Evolutionary conservation across 495 filamentous ascomycete species (phyloP).

Genomic region (Penicillium robsamsonii): DNA sequence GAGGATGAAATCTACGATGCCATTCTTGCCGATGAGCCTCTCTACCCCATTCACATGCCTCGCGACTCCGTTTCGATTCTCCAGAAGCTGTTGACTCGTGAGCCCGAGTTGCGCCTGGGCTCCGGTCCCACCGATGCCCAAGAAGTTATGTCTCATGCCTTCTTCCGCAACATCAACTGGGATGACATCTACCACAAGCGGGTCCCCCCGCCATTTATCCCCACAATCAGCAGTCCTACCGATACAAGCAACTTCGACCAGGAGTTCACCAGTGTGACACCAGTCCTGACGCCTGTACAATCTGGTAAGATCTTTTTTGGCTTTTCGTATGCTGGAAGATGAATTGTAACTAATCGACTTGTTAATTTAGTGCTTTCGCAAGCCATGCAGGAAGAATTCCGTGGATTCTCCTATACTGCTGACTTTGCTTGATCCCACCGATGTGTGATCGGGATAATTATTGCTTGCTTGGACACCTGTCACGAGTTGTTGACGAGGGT

Average conservation of each 20-base stretch:
- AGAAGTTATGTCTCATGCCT: constrained; percentile 98
- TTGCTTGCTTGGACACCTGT: constrained; percentile 15
- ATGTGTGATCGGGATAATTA: constrained; percentile 16
- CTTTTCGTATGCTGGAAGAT: neutral
- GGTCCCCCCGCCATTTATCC: constrained; percentile 82
- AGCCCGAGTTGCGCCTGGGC: constrained; percentile 88
- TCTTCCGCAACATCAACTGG: constrained; percentile 98
- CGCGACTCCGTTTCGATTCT: constrained; percentile 96
- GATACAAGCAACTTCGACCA: constrained; percentile 99
- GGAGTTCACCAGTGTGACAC: constrained; percentile 98
- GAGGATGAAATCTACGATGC: constrained; percentile 99
- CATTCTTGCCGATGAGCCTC: constrained; percentile 93
- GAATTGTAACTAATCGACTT: constrained; percentile 14
- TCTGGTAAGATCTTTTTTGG: constrained; percentile 66
- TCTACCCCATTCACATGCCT: constrained; percentile 99
- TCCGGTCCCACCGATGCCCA: constrained; percentile 96
- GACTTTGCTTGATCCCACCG: constrained; percentile 56
- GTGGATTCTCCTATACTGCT: constrained; percentile 93
- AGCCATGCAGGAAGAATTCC: constrained; percentile 99
- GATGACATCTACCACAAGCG: constrained; percentile 97
- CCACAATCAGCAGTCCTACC: constrained; percentile 81
- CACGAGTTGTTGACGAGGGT: constrained; percentile 4
- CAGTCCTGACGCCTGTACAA: constrained; percentile 94
- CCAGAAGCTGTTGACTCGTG: constrained; percentile 94
- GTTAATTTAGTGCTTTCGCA: constrained; percentile 79